Evolutionary conservation across 768 basidiomycete genomes (phyloP).

Genomic region (Hebeloma cylindrosporum): DNA sequence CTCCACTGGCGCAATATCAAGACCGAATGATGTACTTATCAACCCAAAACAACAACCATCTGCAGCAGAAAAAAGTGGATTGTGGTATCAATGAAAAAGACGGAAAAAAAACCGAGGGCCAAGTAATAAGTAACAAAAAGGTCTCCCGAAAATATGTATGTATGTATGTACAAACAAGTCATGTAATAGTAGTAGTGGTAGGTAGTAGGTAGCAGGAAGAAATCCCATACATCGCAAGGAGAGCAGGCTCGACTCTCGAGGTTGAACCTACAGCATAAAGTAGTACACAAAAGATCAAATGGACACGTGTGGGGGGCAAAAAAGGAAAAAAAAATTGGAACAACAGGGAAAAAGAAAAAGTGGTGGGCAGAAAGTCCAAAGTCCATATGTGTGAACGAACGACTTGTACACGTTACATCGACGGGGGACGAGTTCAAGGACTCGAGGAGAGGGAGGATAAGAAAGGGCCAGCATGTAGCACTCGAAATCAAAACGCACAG

Average conservation of each 20-base stretch:
- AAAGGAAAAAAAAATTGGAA: neutral
- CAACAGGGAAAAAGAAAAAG: neutral
- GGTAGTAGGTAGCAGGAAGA: neutral
- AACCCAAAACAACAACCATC: no score
- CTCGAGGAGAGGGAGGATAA: no score
- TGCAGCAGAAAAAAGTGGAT: neutral
- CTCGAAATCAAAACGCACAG: no score
- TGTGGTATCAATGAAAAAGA: no score
- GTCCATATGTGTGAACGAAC: constrained; percentile 2
- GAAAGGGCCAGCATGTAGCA: no score
- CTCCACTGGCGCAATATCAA: no score
- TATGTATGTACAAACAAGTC: constrained; percentile 8
- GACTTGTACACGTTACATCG: constrained; percentile 2
- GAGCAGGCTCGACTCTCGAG: neutral
- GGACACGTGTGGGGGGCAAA: neutral
- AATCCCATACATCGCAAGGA: neutral
- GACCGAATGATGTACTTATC: no score
- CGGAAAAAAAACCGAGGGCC: no score
- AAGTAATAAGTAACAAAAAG: no score
- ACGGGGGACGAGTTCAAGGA: no score
- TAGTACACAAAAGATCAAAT: neutral
- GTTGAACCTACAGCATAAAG: neutral
- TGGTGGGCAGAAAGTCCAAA: neutral
- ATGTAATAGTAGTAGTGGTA: neutral
- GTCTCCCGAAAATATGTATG: no score